Evolutionary conservation across 352 stramenopile species (phyloP), one percentile per base, ranked within the genome.

Genomic region (Nothophytophthora sp.): DNA sequence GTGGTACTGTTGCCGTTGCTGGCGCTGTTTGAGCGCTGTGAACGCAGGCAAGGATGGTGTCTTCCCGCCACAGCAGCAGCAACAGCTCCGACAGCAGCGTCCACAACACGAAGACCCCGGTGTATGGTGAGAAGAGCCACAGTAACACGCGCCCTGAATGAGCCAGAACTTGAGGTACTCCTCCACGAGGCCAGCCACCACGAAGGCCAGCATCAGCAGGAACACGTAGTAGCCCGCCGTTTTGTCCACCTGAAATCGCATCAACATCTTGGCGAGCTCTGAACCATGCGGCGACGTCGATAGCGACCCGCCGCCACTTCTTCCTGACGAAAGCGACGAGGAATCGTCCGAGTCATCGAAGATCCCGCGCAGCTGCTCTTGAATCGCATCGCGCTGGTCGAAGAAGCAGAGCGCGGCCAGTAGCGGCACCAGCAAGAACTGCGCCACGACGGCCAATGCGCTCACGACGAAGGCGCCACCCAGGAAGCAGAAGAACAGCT

Each of bases 121-220:
- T n/a, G n/a, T n/a, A n/a, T n/a, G n/a, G n/a, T n/a, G n/a, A n/a
- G n/a, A n/a, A n/a, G n/a, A n/a, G 28, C 55, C 62, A 42, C 65
- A 75, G 48, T 67, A 74, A 38, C 74, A 88, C 7, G 45, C 53
- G 23, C 74, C 63, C 15, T 88, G 75, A 2, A 90, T 76, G 37
- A 90, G 24, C 79, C 82, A 91, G 33, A 77, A 70, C 42, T 90
- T 90, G 40, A 85, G 38, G 19, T 59, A 68, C 49, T 90, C 82
- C 41, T 90, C 79, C 18, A 90, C 77, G 5, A 88, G 55, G 22
- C 49, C 75, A 0, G 82, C 77, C 23, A 91, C 69, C 10, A 84
- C 50, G 48, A 82, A 90, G 10, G 75, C 66, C 35, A 76, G 29
- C 9, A 53, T 52, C 18, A 90, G 39, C 9, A 90, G 34, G 39